These are phyloP conservation scores for Thinopyrum obtusiflorum DNA, from an alignment of 202 grass and related monocot genomes.

Conservation along the genomic window DNA sequence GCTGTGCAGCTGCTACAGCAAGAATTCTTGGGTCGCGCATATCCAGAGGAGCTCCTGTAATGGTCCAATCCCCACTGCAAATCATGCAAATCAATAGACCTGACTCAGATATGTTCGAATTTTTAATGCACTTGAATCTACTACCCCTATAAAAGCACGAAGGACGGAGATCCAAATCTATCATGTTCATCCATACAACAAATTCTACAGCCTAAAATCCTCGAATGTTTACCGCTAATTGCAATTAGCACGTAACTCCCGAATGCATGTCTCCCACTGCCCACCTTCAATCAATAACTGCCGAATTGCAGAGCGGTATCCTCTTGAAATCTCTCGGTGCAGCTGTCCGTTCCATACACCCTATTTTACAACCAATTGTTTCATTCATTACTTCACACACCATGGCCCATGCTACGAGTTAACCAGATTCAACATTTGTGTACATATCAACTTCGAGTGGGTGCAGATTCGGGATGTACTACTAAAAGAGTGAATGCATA, in stretches of 20 bases:
- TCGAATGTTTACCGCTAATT: background rate
- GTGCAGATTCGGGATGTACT: too few species aligned
- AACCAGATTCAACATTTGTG: too few species aligned
- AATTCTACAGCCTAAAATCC: background rate
- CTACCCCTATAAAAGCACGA: background rate
- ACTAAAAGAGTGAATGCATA: too few species aligned
- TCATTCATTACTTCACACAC: too few species aligned
- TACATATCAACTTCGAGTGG: too few species aligned
- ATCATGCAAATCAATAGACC: conserved; percentile 32
- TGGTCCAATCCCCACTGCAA: conserved; percentile 80
- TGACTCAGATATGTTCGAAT: conserved; percentile 22
- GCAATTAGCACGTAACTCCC: background rate
- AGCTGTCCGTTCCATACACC: too few species aligned
- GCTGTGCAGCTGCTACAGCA: conserved; percentile 82
- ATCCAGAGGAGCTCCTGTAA: conserved; percentile 66
- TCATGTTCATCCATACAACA: background rate
- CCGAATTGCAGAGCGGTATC: too few species aligned
- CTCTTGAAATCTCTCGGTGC: too few species aligned
- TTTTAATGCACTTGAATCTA: background rate
- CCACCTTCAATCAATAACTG: too few species aligned
- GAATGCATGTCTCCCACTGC: background rate
- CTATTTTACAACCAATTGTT: too few species aligned
- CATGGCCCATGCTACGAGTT: too few species aligned
- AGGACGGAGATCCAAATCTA: background rate
- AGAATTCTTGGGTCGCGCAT: conserved; percentile 87